These are phyloP conservation scores for Boehmeria nivea DNA, from an alignment of 306 rosid species.

Conservation along the genomic window DNA sequence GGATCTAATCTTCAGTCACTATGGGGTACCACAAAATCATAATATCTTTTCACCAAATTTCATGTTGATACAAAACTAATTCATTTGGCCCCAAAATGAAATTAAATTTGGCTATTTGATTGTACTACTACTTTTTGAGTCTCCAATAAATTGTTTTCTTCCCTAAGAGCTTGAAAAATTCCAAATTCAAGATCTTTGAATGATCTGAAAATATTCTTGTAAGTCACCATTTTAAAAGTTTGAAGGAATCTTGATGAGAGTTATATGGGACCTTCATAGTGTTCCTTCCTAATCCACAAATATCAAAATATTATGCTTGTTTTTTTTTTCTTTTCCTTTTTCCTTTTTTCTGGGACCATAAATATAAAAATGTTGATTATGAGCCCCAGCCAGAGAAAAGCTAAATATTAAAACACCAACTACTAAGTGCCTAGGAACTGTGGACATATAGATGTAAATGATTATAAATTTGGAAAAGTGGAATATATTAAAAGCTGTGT, in stretches of 20 bases:
- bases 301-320: not conserved
- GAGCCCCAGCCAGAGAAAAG: not conserved
- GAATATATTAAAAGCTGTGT: conserved; percentile 30
- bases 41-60: not conserved
- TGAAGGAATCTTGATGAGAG: conserved; percentile 30
- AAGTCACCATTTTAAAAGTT: not conserved
- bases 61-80: not conserved
- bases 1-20: not conserved
- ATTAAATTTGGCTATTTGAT: not conserved
- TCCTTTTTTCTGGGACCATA: not conserved
- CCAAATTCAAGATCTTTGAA: conserved; percentile 45
- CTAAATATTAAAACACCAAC: not conserved
- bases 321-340: not conserved
- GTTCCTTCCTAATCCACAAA: not conserved
- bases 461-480: conserved; percentile 12
- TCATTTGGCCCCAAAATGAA: conserved; percentile 2
- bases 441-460: conserved; percentile 1
- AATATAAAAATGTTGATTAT: not conserved
- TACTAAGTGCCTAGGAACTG: not conserved
- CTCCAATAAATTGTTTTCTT: not conserved
- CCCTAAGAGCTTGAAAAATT: conserved; percentile 15
- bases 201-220: conserved; percentile 28
- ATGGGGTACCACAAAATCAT: not conserved
- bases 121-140: conserved; percentile 8
- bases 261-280: not conserved